Base-by-base conservation (phyloP, 2,329 filamentous ascomycete species). In the Dothidotthia symphoricarpi region DNA sequence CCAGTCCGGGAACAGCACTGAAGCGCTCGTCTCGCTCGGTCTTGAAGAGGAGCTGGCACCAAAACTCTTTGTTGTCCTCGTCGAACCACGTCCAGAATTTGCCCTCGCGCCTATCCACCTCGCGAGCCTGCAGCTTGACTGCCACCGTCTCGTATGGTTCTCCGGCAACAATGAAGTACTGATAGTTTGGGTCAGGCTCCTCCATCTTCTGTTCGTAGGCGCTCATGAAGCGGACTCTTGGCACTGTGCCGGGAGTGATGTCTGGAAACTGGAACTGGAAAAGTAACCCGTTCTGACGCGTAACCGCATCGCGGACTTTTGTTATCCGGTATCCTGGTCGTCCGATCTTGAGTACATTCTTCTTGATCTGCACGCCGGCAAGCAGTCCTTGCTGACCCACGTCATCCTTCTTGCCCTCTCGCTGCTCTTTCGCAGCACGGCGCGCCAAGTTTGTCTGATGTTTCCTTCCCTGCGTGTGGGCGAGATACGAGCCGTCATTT, bases 371-470 rank as follows among this genome's bases (percentile, higher is more conserved):
- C 59, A 66, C 73, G 61, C 50, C 77, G 54, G 85, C 83, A 44
- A 88, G 88, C 59, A 94, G 83, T 31, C 86, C 87, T 2, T 85
- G 76, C 7, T 88, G 86, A 26, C 87, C 68, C 1, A 81, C 83
- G 8, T 85, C 77, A 26, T 76, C 76, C 46, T 82, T 77, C 51
- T 85, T 84, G 34, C 89, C 89, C 58, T 97, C 87, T 65, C 90
- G 88, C 65, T 94, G 86, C 69, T 98, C 93, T 60, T 90, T 84
- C n/a, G 93, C 93, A 6, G 91, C 93, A 61, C 93, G 88, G 8
- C 93, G 85, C 17, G 93, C 93, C 35, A 98, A 82, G 71, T 98
- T 98, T 43, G 93, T 97, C 74, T 98, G 93, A 72, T 98, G 93
- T 74, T 98, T 98, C 66, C 93, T 88, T 41, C 93, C 93, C 71